phyloP scores from a whole-genome alignment of 2,329 filamentous ascomycete genomes.

The Arachnomyces sp. region DNA sequence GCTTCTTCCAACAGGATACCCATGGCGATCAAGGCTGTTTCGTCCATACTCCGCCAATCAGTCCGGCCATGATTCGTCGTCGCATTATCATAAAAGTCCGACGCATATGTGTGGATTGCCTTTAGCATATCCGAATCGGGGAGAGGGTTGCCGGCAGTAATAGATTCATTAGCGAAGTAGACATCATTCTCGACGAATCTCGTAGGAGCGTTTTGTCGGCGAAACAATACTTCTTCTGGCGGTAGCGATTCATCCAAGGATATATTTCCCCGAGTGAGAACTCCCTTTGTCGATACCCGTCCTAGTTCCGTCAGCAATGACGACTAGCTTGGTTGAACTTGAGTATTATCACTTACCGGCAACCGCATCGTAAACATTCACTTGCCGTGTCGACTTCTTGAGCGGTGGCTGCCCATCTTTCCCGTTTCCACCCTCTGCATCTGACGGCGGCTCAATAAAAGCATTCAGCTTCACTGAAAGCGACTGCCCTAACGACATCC shows the following conservation, averaged over 20 bases:
- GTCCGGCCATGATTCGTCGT: slow-evolving; percentile 25
- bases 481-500: slow-evolving; percentile 17
- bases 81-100: slow-evolving; percentile 46
- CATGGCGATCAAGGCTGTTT: slow-evolving; percentile 54
- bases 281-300: slow-evolving; percentile 37
- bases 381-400: slow-evolving; percentile 25
- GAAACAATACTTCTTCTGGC: slow-evolving; percentile 54
- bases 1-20: slow-evolving; percentile 56
- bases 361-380: slow-evolving; percentile 52
- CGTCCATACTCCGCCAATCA: slow-evolving; percentile 51
- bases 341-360: slow-evolving; percentile 36
- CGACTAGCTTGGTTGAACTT: background rate
- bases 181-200: slow-evolving; percentile 48
- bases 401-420: slow-evolving; percentile 8
- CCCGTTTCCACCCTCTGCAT: slow-evolving; percentile 6
- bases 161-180: slow-evolving; percentile 46
- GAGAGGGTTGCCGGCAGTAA: slow-evolving; percentile 34
- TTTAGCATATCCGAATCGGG: slow-evolving; percentile 52
- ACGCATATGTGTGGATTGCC: slow-evolving; percentile 50
- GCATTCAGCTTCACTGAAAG: slow-evolving; percentile 16
- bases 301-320: slow-evolving; percentile 23
- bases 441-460: slow-evolving; percentile 11
- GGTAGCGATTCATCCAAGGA: slow-evolving; percentile 36
- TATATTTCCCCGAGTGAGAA: slow-evolving; percentile 18
- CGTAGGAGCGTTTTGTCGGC: slow-evolving; percentile 41